These are phyloP conservation scores for Baorangia bicolor DNA, from an alignment of 768 basidiomycete genomes.

Conservation along the genomic window DNA sequence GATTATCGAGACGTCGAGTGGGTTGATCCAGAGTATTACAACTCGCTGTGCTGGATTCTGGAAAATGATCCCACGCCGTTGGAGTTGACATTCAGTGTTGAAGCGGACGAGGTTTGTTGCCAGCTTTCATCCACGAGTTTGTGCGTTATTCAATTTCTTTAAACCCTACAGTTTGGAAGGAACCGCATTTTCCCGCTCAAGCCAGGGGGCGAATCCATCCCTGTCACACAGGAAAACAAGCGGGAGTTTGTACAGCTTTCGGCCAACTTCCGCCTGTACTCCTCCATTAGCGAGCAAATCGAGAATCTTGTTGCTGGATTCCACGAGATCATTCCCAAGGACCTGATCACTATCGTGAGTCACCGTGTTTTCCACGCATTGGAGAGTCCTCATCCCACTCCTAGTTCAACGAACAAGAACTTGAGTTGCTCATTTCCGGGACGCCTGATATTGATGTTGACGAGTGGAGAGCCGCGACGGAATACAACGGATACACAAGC, in stretches of 20 bases:
- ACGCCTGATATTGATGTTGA: constrained; percentile 99
- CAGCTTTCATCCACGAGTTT: not conserved
- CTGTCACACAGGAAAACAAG: constrained; percentile 96
- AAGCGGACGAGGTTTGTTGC: constrained; percentile 77
- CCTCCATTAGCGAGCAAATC: constrained; percentile 95
- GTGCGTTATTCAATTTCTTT: not conserved
- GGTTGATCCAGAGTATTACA: constrained; percentile 98
- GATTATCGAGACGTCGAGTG: constrained; percentile 97
- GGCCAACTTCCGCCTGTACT: constrained; percentile 89
- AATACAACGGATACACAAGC: constrained; percentile 84
- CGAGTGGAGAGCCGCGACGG: constrained; percentile 92
- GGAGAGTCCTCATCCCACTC: constrained; percentile 5
- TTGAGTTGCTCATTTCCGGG: constrained; percentile 92
- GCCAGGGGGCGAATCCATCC: constrained; percentile 74
- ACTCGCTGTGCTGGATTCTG: constrained; percentile 95
- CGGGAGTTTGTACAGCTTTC: constrained; percentile 95
- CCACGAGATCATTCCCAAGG: constrained; percentile 97
- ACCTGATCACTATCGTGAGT: constrained; percentile 88
- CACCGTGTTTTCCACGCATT: not conserved
- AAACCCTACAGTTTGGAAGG: constrained; percentile 72
- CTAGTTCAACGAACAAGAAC: constrained; percentile 92
- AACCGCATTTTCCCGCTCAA: constrained; percentile 88
- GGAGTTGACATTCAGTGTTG: constrained; percentile 92
- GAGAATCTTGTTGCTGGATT: constrained; percentile 88
- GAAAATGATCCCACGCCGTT: constrained; percentile 89